Conservation (phyloP, 768 basidiomycete species). For the Tylopilus intermedius region DNA sequence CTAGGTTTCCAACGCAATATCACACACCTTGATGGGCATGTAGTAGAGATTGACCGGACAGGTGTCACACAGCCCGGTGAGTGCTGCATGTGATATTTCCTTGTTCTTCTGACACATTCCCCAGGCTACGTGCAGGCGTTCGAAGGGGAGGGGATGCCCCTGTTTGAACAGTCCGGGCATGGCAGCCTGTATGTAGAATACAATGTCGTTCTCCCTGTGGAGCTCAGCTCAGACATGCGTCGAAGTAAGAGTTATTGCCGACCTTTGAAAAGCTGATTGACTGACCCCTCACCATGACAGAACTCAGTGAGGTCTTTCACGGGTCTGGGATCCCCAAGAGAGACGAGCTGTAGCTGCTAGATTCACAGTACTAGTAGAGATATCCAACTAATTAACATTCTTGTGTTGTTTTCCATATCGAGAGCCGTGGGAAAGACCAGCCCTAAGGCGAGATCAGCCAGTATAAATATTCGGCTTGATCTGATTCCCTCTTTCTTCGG, state of each 20-base stretch:
- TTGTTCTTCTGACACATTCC: background rate
- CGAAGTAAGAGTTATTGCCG: constrained; percentile 55
- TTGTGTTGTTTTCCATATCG: constrained; percentile 2
- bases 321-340: constrained; percentile 28
- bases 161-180: constrained; percentile 49
- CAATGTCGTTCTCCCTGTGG: constrained; percentile 80
- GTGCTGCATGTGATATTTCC: constrained; percentile 4
- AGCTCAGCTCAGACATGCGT: constrained; percentile 61
- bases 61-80: constrained; percentile 90
- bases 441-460: constrained; percentile 21
- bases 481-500: constrained; percentile 5
- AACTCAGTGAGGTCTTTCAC: constrained; percentile 52
- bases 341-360: constrained; percentile 37
- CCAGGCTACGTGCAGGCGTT: constrained; percentile 84
- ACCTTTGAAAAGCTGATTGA: background rate
- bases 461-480: constrained; percentile 8
- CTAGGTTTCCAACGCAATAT: constrained; percentile 92
- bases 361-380: background rate
- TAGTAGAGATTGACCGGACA: constrained; percentile 60
- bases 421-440: constrained; percentile 25
- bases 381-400: background rate
- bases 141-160: constrained; percentile 86
- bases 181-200: constrained; percentile 94
- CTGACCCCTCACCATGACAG: constrained; percentile 33
- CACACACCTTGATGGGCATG: constrained; percentile 87